phyloP scores from a whole-genome alignment of 2,329 filamentous ascomycete genomes.

The Botryosphaeria agaves region DNA sequence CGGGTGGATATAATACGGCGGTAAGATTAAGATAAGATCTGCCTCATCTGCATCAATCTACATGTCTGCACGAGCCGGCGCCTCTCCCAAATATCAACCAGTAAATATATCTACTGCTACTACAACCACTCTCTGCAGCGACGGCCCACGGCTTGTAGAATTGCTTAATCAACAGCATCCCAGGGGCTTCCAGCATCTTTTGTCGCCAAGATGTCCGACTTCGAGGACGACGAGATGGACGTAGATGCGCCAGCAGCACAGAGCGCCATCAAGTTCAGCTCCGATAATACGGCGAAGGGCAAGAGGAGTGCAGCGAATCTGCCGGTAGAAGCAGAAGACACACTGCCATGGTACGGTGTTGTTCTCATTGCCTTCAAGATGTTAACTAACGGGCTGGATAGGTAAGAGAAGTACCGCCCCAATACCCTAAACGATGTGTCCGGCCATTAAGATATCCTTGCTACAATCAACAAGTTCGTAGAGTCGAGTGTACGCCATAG shows the following conservation, averaged over 20 bases:
- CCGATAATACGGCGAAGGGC: conserved; percentile 59
- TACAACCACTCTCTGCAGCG: too few relatives aligned
- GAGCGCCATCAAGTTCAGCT: conserved; percentile 48
- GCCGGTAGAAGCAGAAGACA: conserved; percentile 85
- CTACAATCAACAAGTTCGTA: conserved; percentile 95
- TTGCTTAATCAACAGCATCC: too few relatives aligned
- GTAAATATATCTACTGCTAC: too few relatives aligned
- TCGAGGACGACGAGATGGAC: conserved; percentile 48
- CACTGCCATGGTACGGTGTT: conserved; percentile 78
- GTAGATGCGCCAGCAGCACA: conserved; percentile 38
- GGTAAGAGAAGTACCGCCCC: conserved; percentile 95
- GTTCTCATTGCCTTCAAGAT: too few relatives aligned
- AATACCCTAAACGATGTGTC: conserved; percentile 81
- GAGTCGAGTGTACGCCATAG: conserved; percentile 52
- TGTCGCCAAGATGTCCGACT: conserved; percentile 30
- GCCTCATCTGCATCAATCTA: conserved; percentile 15
- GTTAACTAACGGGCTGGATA: too few relatives aligned
- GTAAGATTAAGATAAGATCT: conserved; percentile 1
- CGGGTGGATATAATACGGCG: too few relatives aligned
- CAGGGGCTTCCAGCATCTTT: too few relatives aligned
- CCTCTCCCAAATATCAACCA: too few relatives aligned
- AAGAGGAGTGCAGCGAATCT: conserved; percentile 87
- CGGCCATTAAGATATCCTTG: conserved; percentile 90
- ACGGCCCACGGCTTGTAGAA: too few relatives aligned
- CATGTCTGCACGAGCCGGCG: conserved; percentile 11